Evolutionary conservation across 179 eudicot species (phyloP).

Genomic region (Actinidia chinensis): DNA sequence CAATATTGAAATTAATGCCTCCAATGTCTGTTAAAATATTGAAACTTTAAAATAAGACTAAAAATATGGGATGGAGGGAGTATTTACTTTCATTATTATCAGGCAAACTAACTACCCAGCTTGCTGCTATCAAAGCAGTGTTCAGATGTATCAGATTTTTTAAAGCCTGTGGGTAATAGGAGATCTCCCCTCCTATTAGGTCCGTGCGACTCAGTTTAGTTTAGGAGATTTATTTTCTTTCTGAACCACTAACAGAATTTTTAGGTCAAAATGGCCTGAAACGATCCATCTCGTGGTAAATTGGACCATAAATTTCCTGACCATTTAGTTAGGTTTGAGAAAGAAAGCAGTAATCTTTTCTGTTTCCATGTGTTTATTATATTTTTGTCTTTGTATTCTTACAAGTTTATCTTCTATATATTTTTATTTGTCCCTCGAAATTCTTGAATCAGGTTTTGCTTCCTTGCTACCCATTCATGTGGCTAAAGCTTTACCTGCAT

Average conservation of each 20-base stretch:
- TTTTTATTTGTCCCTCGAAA: conserved; percentile 2
- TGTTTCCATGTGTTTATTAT: background rate
- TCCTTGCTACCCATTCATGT: conserved; percentile 65
- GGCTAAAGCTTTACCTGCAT: conserved; percentile 82
- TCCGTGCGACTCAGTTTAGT: too few species aligned
- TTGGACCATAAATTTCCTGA: background rate
- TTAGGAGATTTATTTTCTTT: background rate
- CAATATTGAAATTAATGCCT: too few species aligned
- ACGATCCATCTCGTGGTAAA: background rate
- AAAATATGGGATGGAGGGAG: too few species aligned
- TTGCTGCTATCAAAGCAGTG: too few species aligned
- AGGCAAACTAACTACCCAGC: too few species aligned
- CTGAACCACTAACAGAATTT: background rate
- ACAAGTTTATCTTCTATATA: background rate
- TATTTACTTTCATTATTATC: too few species aligned
- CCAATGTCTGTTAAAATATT: too few species aligned
- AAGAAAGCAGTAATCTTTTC: background rate
- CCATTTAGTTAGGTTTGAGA: background rate
- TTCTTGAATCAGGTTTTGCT: conserved; percentile 56
- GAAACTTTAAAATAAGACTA: too few species aligned
- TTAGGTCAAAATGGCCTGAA: background rate
- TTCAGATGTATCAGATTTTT: too few species aligned
- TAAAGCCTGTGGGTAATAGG: too few species aligned
- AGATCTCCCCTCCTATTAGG: too few species aligned
- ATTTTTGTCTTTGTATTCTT: background rate